Evolutionary conservation across 1,284 basidiomycete species (phyloP).

Genomic region (Macrocybe sp.): DNA sequence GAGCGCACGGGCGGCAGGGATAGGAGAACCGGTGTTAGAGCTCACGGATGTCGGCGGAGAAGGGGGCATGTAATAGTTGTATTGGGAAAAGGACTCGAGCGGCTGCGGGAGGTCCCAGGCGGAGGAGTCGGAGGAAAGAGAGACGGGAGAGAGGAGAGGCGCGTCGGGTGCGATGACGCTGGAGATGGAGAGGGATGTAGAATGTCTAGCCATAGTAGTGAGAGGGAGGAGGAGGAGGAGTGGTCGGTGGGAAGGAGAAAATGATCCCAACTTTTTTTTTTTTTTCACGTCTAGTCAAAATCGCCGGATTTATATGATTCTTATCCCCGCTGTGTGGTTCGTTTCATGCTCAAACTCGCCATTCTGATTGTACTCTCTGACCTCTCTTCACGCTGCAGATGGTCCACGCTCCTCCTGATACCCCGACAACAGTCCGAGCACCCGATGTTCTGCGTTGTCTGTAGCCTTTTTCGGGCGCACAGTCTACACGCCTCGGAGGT

Average conservation of each 20-base stretch:
- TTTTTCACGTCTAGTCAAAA: constrained; percentile 12
- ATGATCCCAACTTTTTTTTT: constrained; percentile 22
- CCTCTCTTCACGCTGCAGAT: constrained; percentile 1
- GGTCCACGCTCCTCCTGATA: constrained; percentile 2
- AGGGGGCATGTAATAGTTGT: constrained; percentile 39
- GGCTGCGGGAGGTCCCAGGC: constrained; percentile 40
- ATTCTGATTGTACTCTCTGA: not conserved
- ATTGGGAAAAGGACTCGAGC: constrained; percentile 35
- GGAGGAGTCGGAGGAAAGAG: constrained; percentile 24
- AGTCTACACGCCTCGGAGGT: constrained; percentile 16
- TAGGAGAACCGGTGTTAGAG: constrained; percentile 42
- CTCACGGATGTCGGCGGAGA: constrained; percentile 48
- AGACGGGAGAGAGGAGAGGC: constrained; percentile 47
- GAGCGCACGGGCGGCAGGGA: constrained; percentile 42
- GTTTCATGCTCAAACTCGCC: not conserved
- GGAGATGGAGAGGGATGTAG: constrained; percentile 45
- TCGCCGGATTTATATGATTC: constrained; percentile 25
- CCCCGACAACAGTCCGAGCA: constrained; percentile 20
- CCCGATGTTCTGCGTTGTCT: constrained; percentile 14
- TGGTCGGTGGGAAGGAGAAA: constrained; percentile 9
- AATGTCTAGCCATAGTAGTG: constrained; percentile 17
- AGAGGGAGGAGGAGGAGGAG: constrained; percentile 8
- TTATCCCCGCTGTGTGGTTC: constrained; percentile 14
- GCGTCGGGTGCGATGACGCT: constrained; percentile 52
- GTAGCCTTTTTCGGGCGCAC: constrained; percentile 15